Percentiles rank a stretch among this genome's conserved stretches.
Evolutionary conservation across 164 flowering plant genomes (phyloP).

Genomic region (Pachysandra terminalis): DNA sequence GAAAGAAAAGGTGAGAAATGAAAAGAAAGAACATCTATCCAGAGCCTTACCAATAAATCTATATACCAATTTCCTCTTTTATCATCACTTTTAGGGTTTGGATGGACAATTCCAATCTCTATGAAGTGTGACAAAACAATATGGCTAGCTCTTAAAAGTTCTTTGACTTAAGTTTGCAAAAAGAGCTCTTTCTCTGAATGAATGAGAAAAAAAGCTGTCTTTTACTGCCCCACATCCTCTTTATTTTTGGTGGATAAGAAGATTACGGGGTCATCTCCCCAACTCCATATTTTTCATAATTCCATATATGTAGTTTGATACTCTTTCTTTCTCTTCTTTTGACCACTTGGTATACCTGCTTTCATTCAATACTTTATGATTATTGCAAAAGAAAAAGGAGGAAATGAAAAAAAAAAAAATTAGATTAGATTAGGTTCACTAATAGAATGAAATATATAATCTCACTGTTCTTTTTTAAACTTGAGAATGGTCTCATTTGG

Average conservation of each 20-base stretch:
- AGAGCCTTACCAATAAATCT: conserved; percentile 6
- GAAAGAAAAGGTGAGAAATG: background rate
- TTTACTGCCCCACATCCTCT: conserved; percentile 6
- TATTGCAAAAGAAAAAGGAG: background rate
- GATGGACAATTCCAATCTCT: background rate
- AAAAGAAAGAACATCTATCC: background rate
- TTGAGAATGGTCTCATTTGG: too few species aligned
- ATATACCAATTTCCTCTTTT: background rate
- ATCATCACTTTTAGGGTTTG: background rate
- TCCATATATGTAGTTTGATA: too few species aligned
- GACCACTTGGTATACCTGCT: too few species aligned
- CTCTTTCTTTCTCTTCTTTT: background rate
- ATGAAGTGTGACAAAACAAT: conserved; percentile 16
- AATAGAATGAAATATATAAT: background rate
- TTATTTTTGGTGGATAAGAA: background rate
- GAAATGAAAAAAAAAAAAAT: background rate
- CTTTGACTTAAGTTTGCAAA: conserved; percentile 17
- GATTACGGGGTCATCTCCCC: background rate
- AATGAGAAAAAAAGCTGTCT: conserved; percentile 10
- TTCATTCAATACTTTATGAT: too few species aligned
- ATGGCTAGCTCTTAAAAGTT: conserved; percentile 16
- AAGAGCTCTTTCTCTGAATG: background rate
- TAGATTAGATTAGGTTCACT: background rate
- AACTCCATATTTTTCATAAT: background rate
- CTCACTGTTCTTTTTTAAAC: background rate